Evolutionary conservation across 805 yeast genomes (phyloP).

Genomic region (Saccharomyces kudriavzevii): DNA sequence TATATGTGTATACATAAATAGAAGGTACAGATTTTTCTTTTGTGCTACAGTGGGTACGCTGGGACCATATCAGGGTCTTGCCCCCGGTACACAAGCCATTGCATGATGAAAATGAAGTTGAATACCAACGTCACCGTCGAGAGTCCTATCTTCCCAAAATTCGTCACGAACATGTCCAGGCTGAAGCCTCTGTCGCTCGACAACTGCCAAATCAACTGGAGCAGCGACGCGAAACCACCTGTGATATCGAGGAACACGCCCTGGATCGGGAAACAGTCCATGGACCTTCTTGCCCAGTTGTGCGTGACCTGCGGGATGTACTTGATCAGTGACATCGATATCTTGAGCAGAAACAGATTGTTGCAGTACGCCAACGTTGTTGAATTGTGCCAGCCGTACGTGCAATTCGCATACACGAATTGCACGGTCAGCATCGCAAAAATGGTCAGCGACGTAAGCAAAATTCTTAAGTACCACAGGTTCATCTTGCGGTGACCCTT

Average conservation of each 20-base stretch:
- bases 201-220: slow-evolving; percentile 21
- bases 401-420: slow-evolving; percentile 7
- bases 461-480: slow-evolving; percentile 16
- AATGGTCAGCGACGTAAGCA: slow-evolving; percentile 11
- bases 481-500: slow-evolving; percentile 20
- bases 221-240: slow-evolving; percentile 32
- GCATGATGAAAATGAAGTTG: slow-evolving; percentile 33
- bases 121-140: slow-evolving; percentile 34
- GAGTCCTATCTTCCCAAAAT: slow-evolving; percentile 35
- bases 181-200: slow-evolving; percentile 9
- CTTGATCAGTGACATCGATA: slow-evolving; percentile 42
- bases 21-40: not conserved
- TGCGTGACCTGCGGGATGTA: slow-evolving; percentile 79
- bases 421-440: slow-evolving; percentile 11
- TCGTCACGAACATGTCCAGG: slow-evolving; percentile 26
- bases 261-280: slow-evolving; percentile 76
- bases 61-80: not conserved
- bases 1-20: not conserved
- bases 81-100: slow-evolving; percentile 27
- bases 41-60: not conserved
- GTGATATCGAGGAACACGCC: slow-evolving; percentile 32
- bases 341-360: slow-evolving; percentile 32
- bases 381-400: slow-evolving; percentile 17
- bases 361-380: slow-evolving; percentile 21
- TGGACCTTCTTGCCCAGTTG: slow-evolving; percentile 69